Evolutionary conservation across 352 stramenopile species (phyloP).

Genomic region (Phytophthora vignae): DNA sequence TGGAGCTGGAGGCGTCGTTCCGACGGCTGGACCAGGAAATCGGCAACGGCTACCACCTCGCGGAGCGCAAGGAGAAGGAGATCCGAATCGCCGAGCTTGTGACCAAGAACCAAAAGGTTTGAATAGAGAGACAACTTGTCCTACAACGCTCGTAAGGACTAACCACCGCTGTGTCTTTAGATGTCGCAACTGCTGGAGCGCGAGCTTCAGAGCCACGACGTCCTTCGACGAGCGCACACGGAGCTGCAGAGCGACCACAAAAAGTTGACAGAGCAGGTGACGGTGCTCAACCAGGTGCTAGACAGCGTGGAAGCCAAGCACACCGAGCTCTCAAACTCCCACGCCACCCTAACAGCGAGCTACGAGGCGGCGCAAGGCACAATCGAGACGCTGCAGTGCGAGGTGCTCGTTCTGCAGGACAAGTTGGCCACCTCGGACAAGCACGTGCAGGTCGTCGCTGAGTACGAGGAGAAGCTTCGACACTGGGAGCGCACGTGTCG

Average conservation of each 20-base stretch:
- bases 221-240: conserved; percentile 38
- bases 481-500: conserved; percentile 43
- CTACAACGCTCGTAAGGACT: background rate
- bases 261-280: conserved; percentile 45
- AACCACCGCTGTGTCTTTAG: conserved; percentile 24
- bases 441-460: conserved; percentile 35
- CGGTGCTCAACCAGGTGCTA: conserved; percentile 49
- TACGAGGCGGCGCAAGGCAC: conserved; percentile 40
- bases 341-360: conserved; percentile 39
- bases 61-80: conserved; percentile 71
- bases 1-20: conserved; percentile 55
- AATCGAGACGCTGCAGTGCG: conserved; percentile 44
- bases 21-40: conserved; percentile 63
- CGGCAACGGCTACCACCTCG: conserved; percentile 58
- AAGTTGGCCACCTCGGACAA: conserved; percentile 30
- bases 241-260: conserved; percentile 39
- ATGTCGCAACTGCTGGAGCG: conserved; percentile 63
- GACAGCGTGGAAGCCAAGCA: conserved; percentile 51
- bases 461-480: conserved; percentile 58
- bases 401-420: conserved; percentile 39
- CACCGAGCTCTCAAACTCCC: conserved; percentile 33
- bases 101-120: conserved; percentile 58
- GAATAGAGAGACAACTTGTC: background rate
- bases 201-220: conserved; percentile 48
- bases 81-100: conserved; percentile 65